Conservation (phyloP, 2,329 filamentous ascomycete species). For the Tolypocladium tropicale region DNA sequence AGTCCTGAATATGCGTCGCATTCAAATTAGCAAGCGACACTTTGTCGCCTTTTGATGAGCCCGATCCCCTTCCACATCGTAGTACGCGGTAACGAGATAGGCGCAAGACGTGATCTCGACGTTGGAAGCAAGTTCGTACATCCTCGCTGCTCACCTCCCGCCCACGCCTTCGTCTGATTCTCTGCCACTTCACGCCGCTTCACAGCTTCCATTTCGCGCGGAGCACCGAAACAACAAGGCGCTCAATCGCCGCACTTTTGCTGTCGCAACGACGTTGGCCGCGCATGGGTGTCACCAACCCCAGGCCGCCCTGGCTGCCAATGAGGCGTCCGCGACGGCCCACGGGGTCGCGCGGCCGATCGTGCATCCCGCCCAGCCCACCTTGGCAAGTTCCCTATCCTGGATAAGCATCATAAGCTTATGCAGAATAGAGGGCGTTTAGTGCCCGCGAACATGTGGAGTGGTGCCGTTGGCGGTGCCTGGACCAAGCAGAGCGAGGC, state of each 20-base stretch:
- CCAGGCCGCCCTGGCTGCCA: background rate
- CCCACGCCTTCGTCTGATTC: background rate
- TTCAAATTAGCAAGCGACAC: background rate
- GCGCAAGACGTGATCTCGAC: too few relatives aligned
- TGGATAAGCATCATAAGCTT: background rate
- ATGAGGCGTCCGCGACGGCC: background rate
- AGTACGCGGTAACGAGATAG: too few relatives aligned
- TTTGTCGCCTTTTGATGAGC: too few relatives aligned
- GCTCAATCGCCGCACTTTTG: background rate
- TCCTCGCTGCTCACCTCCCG: too few relatives aligned
- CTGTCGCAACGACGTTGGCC: background rate
- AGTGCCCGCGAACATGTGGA: background rate
- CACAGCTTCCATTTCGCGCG: background rate
- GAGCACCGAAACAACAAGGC: background rate
- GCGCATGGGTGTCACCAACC: background rate
- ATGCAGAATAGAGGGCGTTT: background rate
- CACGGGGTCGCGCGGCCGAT: background rate
- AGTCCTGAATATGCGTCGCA: background rate
- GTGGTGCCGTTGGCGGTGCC: background rate
- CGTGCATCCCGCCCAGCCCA: background rate
- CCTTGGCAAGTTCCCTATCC: background rate
- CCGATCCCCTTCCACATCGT: too few relatives aligned
- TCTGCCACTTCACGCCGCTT: background rate
- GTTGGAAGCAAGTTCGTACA: too few relatives aligned
- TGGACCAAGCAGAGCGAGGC: too few relatives aligned